These are phyloP conservation scores for Colletotrichum incanum DNA, from an alignment of 2,329 filamentous ascomycete species.

Conservation along the genomic window DNA sequence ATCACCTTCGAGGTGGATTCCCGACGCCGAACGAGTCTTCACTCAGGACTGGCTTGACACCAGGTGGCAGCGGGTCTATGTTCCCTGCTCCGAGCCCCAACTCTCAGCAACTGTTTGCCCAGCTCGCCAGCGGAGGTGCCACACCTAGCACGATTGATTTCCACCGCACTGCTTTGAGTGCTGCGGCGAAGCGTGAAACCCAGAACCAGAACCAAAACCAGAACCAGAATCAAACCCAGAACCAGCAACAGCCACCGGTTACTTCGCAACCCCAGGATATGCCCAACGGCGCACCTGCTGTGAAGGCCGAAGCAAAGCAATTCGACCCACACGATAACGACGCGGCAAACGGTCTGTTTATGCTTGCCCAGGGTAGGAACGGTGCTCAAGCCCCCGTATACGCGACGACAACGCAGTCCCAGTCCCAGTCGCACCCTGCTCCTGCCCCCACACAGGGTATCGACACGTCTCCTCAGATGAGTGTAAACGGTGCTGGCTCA, in stretches of 20 bases:
- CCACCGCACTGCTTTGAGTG: slow-evolving; percentile 90
- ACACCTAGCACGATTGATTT: slow-evolving; percentile 96
- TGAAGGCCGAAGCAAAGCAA: slow-evolving; percentile 67
- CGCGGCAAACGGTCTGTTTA: slow-evolving; percentile 93
- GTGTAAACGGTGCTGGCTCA: slow-evolving; percentile 62
- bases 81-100: slow-evolving; percentile 93
- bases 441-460: slow-evolving; percentile 53
- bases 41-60: slow-evolving; percentile 90
- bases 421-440: slow-evolving; percentile 66
- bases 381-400: slow-evolving; percentile 68
- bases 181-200: slow-evolving; percentile 75
- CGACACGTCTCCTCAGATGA: slow-evolving; percentile 67
- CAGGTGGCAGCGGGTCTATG: slow-evolving; percentile 96
- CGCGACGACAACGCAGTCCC: slow-evolving; percentile 61
- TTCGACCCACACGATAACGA: slow-evolving; percentile 95
- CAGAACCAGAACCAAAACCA: slow-evolving; percentile 58
- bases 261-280: slow-evolving; percentile 48
- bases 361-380: slow-evolving; percentile 85
- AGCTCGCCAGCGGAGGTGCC: slow-evolving; percentile 83
- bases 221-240: slow-evolving; percentile 50
- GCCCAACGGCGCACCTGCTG: slow-evolving; percentile 56
- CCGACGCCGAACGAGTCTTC: slow-evolving; percentile 98
- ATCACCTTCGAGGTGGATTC: slow-evolving; percentile 85
- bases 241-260: slow-evolving; percentile 46
- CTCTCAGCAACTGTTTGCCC: slow-evolving; percentile 81